Conservation (phyloP, 805 yeast genomes). For the Zygoascus flipseniorum region DNA sequence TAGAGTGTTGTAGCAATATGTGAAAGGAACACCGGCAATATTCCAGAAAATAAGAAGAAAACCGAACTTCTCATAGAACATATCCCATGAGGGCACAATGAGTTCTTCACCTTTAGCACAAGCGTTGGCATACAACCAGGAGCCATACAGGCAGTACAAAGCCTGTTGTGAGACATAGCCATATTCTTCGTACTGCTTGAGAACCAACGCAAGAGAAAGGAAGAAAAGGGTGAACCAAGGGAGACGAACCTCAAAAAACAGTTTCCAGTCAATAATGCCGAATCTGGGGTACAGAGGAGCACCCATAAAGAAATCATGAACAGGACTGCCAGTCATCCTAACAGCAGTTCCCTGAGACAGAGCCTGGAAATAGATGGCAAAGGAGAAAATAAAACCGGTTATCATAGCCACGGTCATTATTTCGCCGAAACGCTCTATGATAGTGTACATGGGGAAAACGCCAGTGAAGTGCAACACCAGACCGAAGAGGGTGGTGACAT, state of each 20-base stretch:
- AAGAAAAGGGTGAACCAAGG: constrained; percentile 93
- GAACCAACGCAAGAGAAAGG: constrained; percentile 61
- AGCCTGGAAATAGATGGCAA: constrained; percentile 63
- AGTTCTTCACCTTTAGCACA: constrained; percentile 97
- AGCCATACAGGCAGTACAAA: constrained; percentile 64
- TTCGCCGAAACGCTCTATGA: constrained; percentile 78
- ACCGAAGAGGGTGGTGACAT: constrained; percentile 52
- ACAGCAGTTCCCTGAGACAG: constrained; percentile 66
- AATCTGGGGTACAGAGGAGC: constrained; percentile 94
- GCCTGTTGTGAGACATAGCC: constrained; percentile 78
- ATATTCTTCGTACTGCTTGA: constrained; percentile 72
- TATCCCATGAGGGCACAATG: constrained; percentile 98
- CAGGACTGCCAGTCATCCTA: constrained; percentile 81
- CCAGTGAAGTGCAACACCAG: constrained; percentile 64
- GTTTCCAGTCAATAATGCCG: constrained; percentile 86
- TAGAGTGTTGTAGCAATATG: constrained; percentile 90
- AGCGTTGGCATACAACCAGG: constrained; percentile 93
- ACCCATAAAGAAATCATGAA: constrained; percentile 94
- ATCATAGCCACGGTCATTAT: constrained; percentile 88
- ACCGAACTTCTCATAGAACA: constrained; percentile 99
- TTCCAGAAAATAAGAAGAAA: constrained; percentile 98
- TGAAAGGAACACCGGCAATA: constrained; percentile 97
- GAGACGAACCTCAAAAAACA: constrained; percentile 94
- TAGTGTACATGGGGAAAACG: constrained; percentile 60
- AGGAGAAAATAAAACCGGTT: constrained; percentile 62